Evolutionary conservation across 371 early-diverging fungal species (phyloP).

Genomic region (Mucor plumbeus): DNA sequence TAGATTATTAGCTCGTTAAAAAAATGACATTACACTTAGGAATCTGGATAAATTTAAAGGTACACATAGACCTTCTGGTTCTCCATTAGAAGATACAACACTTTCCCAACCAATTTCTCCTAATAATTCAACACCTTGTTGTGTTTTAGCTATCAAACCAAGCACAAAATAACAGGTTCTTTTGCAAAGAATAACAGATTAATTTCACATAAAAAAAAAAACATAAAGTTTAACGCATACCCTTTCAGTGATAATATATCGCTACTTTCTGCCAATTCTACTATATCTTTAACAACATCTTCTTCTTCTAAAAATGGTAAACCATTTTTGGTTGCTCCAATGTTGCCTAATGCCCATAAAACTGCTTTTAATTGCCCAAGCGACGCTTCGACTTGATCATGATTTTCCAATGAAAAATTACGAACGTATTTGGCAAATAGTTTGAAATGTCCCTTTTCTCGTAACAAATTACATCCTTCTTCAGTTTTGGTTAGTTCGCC

Average conservation of each 20-base stretch:
- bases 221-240: slow-evolving; percentile 41
- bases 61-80: slow-evolving; percentile 67
- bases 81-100: slow-evolving; percentile 60
- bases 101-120: slow-evolving; percentile 82
- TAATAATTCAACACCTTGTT: slow-evolving; percentile 73
- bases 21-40: slow-evolving; percentile 55
- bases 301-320: slow-evolving; percentile 74
- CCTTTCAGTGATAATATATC: slow-evolving; percentile 78
- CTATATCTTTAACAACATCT: slow-evolving; percentile 74
- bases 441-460: slow-evolving; percentile 70
- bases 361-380: slow-evolving; percentile 75
- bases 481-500: slow-evolving; percentile 82
- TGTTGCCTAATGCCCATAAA: slow-evolving; percentile 84
- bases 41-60: slow-evolving; percentile 67
- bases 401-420: slow-evolving; percentile 52
- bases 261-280: slow-evolving; percentile 69
- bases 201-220: not conserved
- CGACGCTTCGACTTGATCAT: slow-evolving; percentile 27
- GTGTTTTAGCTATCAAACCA: slow-evolving; percentile 73
- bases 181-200: not conserved
- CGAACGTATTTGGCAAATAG: slow-evolving; percentile 69
- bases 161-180: slow-evolving; percentile 85
- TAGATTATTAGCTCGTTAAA: not conserved
- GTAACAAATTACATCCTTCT: slow-evolving; percentile 74
- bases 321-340: slow-evolving; percentile 76